A percentile compares a stretch with the other conserved stretches of the same genome.
phyloP scores from a whole-genome alignment of 1,284 basidiomycete genomes.

The Pseudozyma sp. region DNA sequence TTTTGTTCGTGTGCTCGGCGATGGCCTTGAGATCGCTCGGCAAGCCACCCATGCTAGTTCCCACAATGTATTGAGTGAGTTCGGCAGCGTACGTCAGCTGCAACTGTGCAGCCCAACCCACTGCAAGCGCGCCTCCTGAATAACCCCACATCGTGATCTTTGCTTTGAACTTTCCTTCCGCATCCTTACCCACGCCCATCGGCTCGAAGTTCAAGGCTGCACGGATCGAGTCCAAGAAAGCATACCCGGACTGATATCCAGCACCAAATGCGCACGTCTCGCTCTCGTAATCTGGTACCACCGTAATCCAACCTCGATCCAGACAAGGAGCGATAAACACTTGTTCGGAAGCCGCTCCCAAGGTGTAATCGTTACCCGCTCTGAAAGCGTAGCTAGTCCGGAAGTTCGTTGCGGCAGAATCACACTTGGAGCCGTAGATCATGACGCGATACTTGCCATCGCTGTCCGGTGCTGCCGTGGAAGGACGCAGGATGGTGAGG shows the following conservation, averaged over 20 bases:
- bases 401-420: constrained; percentile 42
- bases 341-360: constrained; percentile 52
- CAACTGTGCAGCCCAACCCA: constrained; percentile 60
- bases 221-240: constrained; percentile 56
- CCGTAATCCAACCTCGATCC: constrained; percentile 56
- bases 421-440: constrained; percentile 43
- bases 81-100: constrained; percentile 55
- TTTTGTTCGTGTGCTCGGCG: constrained; percentile 43
- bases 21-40: constrained; percentile 53
- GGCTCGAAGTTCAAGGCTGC: constrained; percentile 50
- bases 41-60: constrained; percentile 59
- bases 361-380: constrained; percentile 30
- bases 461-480: constrained; percentile 26
- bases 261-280: constrained; percentile 60
- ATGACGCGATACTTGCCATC: constrained; percentile 36
- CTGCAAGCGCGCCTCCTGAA: constrained; percentile 63
- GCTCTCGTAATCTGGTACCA: constrained; percentile 62
- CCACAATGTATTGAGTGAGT: constrained; percentile 43
- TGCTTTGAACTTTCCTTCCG: constrained; percentile 15
- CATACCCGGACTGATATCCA: constrained; percentile 53
- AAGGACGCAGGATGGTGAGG: constrained; percentile 43
- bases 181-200: constrained; percentile 31
- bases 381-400: constrained; percentile 47
- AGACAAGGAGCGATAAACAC: constrained; percentile 56
- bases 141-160: constrained; percentile 60